Evolutionary conservation across 2,329 filamentous ascomycete genomes (phyloP).

Genomic region (Claviceps capensis): DNA sequence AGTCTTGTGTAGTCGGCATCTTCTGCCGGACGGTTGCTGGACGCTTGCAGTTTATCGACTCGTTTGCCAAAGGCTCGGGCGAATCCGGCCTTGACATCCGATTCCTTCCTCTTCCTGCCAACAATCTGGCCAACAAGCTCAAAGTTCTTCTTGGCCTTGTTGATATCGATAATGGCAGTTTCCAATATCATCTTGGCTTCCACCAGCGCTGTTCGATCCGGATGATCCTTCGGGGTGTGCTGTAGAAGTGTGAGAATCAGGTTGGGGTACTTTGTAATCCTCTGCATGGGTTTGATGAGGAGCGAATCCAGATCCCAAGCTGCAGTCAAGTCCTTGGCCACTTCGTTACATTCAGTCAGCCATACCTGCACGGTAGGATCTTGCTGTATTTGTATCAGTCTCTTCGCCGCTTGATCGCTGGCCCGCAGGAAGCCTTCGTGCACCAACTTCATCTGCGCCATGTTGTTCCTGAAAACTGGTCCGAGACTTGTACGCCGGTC

Average conservation of each 20-base stretch:
- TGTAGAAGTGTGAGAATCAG: slow-evolving; percentile 69
- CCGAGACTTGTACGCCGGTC: slow-evolving; percentile 41
- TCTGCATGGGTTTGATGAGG: slow-evolving; percentile 93
- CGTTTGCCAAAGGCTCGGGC: slow-evolving; percentile 83
- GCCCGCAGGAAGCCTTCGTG: slow-evolving; percentile 51
- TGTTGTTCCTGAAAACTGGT: slow-evolving; percentile 39
- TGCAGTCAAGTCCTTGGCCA: slow-evolving; percentile 79
- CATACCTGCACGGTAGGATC: slow-evolving; percentile 61
- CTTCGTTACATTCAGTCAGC: slow-evolving; percentile 85
- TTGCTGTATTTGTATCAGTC: slow-evolving; percentile 47
- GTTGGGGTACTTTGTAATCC: slow-evolving; percentile 85
- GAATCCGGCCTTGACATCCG: slow-evolving; percentile 70
- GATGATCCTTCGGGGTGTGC: slow-evolving; percentile 68
- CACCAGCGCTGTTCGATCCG: slow-evolving; percentile 56
- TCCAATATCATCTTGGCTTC: slow-evolving; percentile 40
- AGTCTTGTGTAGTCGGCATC: slow-evolving; percentile 71
- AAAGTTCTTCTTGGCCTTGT: slow-evolving; percentile 89
- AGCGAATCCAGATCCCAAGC: slow-evolving; percentile 93
- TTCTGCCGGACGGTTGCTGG: slow-evolving; percentile 48
- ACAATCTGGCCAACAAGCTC: slow-evolving; percentile 87
- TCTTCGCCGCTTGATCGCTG: slow-evolving; percentile 48
- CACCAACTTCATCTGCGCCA: slow-evolving; percentile 45
- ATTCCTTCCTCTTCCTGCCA: slow-evolving; percentile 72
- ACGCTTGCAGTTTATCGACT: slow-evolving; percentile 67
- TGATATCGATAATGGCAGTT: slow-evolving; percentile 69